Evolutionary conservation across 1,284 basidiomycete species (phyloP).

Genomic region (Puccinia hordei): DNA sequence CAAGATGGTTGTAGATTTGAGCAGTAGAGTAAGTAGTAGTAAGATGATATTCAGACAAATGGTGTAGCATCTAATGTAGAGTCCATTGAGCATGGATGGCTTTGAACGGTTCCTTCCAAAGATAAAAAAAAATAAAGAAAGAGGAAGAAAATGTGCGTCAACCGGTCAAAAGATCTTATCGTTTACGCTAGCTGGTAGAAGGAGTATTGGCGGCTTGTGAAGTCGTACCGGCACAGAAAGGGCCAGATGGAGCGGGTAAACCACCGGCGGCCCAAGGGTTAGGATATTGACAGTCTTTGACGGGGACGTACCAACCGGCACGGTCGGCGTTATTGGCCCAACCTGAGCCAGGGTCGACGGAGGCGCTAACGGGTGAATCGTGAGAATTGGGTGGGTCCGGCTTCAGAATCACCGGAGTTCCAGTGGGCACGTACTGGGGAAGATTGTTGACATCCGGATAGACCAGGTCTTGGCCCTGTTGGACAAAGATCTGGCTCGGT

Average conservation of each 20-base stretch:
- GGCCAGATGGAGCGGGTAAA: constrained; percentile 12
- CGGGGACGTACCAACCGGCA: constrained; percentile 63
- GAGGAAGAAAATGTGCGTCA: too few species aligned
- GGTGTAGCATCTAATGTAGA: too few species aligned
- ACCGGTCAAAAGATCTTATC: constrained; percentile 52
- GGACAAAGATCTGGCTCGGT: constrained; percentile 15
- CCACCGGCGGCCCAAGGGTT: constrained; percentile 70
- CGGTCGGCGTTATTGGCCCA: constrained; percentile 75
- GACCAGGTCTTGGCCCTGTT: constrained; percentile 12
- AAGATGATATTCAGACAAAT: too few species aligned
- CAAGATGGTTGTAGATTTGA: too few species aligned
- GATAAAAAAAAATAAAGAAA: too few species aligned
- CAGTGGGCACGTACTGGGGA: constrained; percentile 66
- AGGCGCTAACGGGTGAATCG: constrained; percentile 11
- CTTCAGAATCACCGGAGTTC: constrained; percentile 56
- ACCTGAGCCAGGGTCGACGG: constrained; percentile 62
- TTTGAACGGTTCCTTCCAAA: too few species aligned
- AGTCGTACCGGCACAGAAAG: constrained; percentile 3
- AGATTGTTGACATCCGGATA: constrained; percentile 57
- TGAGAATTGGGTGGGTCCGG: constrained; percentile 15
- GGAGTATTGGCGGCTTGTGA: neutral
- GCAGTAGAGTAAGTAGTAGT: too few species aligned
- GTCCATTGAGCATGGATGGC: too few species aligned
- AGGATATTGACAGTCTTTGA: constrained; percentile 74
- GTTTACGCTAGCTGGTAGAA: neutral